Evolutionary conservation across 345 rosid genomes (phyloP), one percentile per base, ranked within the genome.

Genomic region (Acer campestre): DNA sequence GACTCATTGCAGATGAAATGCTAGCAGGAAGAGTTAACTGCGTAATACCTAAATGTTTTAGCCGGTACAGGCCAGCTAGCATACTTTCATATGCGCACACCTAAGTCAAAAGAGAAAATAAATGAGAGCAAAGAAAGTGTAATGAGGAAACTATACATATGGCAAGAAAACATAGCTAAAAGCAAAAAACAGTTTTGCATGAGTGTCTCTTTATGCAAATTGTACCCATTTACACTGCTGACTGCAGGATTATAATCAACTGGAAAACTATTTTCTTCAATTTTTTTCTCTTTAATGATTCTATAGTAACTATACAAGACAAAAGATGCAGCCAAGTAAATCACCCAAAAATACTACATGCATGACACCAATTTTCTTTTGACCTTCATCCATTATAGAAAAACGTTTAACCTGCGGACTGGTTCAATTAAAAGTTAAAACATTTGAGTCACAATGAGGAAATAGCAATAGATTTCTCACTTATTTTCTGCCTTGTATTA

Each of bases 31-130:
- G 84, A 51, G 94, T 91, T 42, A 94, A 83, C 70, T 88, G 90
- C 12, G 90, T 87, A 77, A 96, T 96, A 79, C 99, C 99, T 85
- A 91, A 86, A 86, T 94, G 97, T 82, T 92, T 96, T 74, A 96
- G 97, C 83, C 88, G 92, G 83, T 91, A 94, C 46, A 92, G 79
- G 82, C 97, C 99, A 86, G 99, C 98, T 79, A 76, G 94, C 99
- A 96, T 96, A 81, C 99, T 96, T 85, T 96, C 99, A 80, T 91
- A 91, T 68, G 97, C 88, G 83, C 98, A 96, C 46, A 96, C 94
- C 99, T 96, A 85, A n/a, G 76, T 65, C 70, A 80, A 69, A 68
- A 35, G 20, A 40, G 23, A 7, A 18, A 61, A 73, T 10, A 9
- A 23, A 56, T 27, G 10, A 14, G 59, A 56, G 25, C 14, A 48